phyloP scores from a whole-genome alignment of 2,329 filamentous ascomycete genomes.

The Phyllosticta citribraziliensis region DNA sequence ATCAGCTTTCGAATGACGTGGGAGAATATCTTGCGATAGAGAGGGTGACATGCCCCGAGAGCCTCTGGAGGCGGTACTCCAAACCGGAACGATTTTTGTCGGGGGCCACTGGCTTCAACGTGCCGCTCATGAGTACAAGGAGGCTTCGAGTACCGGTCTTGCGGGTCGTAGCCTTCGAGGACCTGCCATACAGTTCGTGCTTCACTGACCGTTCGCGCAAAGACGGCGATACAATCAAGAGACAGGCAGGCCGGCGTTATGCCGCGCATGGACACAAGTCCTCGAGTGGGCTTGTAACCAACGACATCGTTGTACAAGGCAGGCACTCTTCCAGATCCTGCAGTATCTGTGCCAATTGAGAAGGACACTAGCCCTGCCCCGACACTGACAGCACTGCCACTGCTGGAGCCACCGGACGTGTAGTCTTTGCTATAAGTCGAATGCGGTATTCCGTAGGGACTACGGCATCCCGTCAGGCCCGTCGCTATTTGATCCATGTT shows the following conservation, averaged over 20 bases:
- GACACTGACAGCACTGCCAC: conserved; percentile 46
- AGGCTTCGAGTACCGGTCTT: conserved; percentile 44
- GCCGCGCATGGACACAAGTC: conserved; percentile 47
- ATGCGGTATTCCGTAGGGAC: conserved; percentile 46
- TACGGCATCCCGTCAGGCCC: conserved; percentile 49
- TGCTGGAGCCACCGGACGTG: conserved; percentile 48
- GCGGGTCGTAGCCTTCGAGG: conserved; percentile 36
- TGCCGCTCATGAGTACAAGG: conserved; percentile 24
- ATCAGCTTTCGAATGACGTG: conserved; percentile 20
- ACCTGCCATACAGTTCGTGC: conserved; percentile 41
- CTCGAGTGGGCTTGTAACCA: conserved; percentile 23
- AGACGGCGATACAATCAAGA: conserved; percentile 48
- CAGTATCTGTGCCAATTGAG: conserved; percentile 48
- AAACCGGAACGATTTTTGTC: conserved; percentile 36
- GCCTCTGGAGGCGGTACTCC: conserved; percentile 38
- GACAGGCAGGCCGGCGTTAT: conserved; percentile 48
- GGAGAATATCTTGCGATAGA: conserved; percentile 29
- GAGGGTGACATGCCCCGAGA: conserved; percentile 33
- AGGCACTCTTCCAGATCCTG: conserved; percentile 44
- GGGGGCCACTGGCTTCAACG: conserved; percentile 24
- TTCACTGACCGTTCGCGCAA: conserved; percentile 41
- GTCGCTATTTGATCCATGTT: conserved; percentile 56
- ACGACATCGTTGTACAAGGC: conserved; percentile 15
- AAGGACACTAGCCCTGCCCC: conserved; percentile 45
- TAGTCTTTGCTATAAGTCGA: conserved; percentile 42